Evolutionary conservation across 2,329 filamentous ascomycete genomes (phyloP), one percentile per base, ranked within the genome.

Genomic region (Bipolaris gigantea): DNA sequence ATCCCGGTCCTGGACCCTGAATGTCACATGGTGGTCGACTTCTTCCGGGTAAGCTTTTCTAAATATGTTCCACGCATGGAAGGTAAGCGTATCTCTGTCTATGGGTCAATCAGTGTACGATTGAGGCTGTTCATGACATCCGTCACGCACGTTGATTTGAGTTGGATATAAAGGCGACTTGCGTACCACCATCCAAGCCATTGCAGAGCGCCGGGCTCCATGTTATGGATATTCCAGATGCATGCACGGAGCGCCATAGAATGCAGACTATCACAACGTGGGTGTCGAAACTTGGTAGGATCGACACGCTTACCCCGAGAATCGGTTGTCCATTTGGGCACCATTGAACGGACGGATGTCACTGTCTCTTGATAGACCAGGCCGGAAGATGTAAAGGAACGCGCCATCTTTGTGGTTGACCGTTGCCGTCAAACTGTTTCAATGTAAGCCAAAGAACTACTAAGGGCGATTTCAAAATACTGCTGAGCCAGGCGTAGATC

Each of bases 141-240:
- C 44, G 32, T 35, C 7, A 59, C 54, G 42, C 48, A 62, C 59
- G 48, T 60, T 9, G 45, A 23, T 34, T 61, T 56, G 30, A 68
- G 21, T 13, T 55, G 41, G 7, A 50, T 36, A 44, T 66, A 66
- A 9, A 68, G 57, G 4, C 18, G 54, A 34, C 53, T 39, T 5
- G 60, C 63, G 23, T 58, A 63, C 6, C 59, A 48, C 65, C 62
- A 67, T 5, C 56, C 57, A 5, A 61, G 61, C 51, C 54, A 63
- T 47, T 59, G 53, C 15, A 68, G 36, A 19, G 57, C 52, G 15
- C 56, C 59, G 3, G 60, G 51, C 21, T 50, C 40, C 48, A 68
- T 60, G 1, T 49, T 19, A 15, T 65, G 53, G 8, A 58, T 41
- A 34, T 66, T 56, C 56, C 54, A 66, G 7, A 56, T 36, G 19